Conservation (phyloP, 805 yeast species). For the Diddensiella transvaalensis region DNA sequence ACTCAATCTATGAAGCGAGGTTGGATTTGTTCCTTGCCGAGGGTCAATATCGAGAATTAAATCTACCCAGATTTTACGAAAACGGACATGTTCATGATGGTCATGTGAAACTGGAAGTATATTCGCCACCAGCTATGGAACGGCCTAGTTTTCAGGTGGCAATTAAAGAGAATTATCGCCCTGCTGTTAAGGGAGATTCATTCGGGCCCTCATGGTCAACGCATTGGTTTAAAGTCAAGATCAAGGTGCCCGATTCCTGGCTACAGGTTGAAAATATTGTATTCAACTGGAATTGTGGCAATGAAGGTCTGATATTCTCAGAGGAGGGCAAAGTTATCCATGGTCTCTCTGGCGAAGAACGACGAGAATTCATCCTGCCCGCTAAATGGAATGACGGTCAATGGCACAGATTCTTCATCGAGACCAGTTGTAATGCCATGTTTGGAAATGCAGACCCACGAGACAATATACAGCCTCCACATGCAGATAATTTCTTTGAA, state of each 20-base stretch:
- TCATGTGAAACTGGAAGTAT: slow-evolving; percentile 53
- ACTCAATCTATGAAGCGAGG: slow-evolving; percentile 64
- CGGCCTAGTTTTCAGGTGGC: slow-evolving; percentile 50
- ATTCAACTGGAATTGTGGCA: slow-evolving; percentile 77
- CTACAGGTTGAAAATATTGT: slow-evolving; percentile 44
- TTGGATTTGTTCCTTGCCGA: slow-evolving; percentile 69
- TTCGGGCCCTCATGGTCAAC: slow-evolving; percentile 97
- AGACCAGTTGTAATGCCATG: slow-evolving; percentile 91
- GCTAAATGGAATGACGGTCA: slow-evolving; percentile 44
- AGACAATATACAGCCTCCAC: slow-evolving; percentile 54
- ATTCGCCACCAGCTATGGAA: slow-evolving; percentile 61
- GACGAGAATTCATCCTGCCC: slow-evolving; percentile 72
- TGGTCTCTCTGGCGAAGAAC: slow-evolving; percentile 80
- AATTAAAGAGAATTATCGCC: slow-evolving; percentile 44
- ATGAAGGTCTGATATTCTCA: slow-evolving; percentile 80
- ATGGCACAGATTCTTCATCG: slow-evolving; percentile 68
- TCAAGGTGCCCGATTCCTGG: slow-evolving; percentile 54
- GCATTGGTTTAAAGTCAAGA: slow-evolving; percentile 76
- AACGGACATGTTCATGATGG: slow-evolving; percentile 7
- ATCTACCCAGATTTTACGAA: slow-evolving; percentile 62
- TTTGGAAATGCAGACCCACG: slow-evolving; percentile 60
- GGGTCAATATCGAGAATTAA: slow-evolving; percentile 69
- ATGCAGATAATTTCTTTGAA: slow-evolving; percentile 63
- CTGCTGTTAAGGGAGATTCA: slow-evolving; percentile 52
- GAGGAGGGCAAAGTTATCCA: slow-evolving; percentile 65